Evolutionary conservation across 352 stramenopile genomes (phyloP).

Genomic region (Pythium vanterpoolii): DNA sequence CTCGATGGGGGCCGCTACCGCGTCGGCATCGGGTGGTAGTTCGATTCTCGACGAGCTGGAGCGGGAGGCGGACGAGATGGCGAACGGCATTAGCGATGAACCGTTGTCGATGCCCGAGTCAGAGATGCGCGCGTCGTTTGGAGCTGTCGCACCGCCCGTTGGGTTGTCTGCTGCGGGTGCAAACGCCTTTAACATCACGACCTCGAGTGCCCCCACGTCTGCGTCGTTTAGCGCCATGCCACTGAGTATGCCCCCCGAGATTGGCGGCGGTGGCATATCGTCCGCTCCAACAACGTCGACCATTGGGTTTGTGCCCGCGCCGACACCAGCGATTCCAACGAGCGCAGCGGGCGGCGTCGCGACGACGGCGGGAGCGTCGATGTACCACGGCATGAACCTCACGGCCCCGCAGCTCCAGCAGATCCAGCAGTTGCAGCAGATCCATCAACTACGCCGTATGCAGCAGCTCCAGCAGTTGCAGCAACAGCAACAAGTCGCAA

Average conservation of each 20-base stretch:
- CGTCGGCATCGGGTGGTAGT: constrained; percentile 31
- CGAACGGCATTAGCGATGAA: constrained; percentile 75
- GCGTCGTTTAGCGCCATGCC: constrained; percentile 50
- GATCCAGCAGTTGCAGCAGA: constrained; percentile 84
- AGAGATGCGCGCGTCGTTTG: constrained; percentile 48
- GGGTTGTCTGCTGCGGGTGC: constrained; percentile 19
- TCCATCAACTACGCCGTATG: constrained; percentile 81
- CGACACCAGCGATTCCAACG: constrained; percentile 37
- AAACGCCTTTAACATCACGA: constrained; percentile 22
- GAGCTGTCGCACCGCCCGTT: constrained; percentile 28
- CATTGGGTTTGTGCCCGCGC: constrained; percentile 36
- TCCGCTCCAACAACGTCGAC: constrained; percentile 25
- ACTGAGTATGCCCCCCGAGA: constrained; percentile 74
- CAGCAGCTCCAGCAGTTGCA: constrained; percentile 66
- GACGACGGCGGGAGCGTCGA: constrained; percentile 30
- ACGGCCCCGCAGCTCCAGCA: constrained; percentile 75
- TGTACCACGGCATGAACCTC: constrained; percentile 81
- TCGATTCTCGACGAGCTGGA: constrained; percentile 88
- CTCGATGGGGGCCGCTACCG: constrained; percentile 12
- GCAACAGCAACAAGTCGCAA: constrained; percentile 57
- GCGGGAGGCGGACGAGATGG: constrained; percentile 85
- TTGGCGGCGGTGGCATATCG: constrained; percentile 36
- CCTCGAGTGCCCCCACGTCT: constrained; percentile 16
- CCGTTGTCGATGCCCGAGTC: constrained; percentile 81
- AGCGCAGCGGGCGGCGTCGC: constrained; percentile 35